Evolutionary conservation across 768 basidiomycete genomes (phyloP).

Genomic region (Gloeophyllum trabeum): DNA sequence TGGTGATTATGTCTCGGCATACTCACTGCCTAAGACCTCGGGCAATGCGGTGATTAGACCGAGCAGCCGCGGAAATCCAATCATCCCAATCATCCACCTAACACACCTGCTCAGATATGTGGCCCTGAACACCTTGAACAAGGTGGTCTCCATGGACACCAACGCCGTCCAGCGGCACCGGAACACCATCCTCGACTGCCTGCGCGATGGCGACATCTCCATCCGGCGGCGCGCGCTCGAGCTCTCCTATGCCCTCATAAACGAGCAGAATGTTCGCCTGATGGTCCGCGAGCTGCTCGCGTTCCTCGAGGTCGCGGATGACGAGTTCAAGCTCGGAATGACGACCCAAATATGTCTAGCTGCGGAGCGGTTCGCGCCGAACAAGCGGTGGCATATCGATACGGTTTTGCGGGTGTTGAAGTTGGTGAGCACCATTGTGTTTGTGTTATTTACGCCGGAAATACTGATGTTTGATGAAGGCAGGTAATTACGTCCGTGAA

Average conservation of each 20-base stretch:
- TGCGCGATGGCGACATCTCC: conserved; percentile 98
- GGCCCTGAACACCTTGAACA: conserved; percentile 94
- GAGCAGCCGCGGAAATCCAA: no score
- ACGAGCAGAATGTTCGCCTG: conserved; percentile 87
- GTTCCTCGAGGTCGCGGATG: conserved; percentile 96
- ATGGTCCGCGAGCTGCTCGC: conserved; percentile 87
- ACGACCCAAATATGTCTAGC: conserved; percentile 95
- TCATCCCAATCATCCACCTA: neutral
- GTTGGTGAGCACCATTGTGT: conserved; percentile 41
- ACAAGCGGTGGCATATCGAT: conserved; percentile 98
- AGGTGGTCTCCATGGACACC: conserved; percentile 96
- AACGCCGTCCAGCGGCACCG: conserved; percentile 97
- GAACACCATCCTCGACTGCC: conserved; percentile 96
- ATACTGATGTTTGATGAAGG: conserved; percentile 32
- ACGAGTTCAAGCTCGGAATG: conserved; percentile 97
- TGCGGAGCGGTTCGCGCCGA: conserved; percentile 93
- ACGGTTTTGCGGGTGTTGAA: conserved; percentile 89
- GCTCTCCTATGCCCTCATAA: conserved; percentile 93
- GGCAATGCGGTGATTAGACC: no score
- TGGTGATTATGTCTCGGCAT: no score
- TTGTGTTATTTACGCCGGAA: neutral
- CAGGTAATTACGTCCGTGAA: conserved; percentile 95
- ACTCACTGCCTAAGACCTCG: no score
- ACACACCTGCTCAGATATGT: conserved; percentile 59
- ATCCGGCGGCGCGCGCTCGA: conserved; percentile 95